These are phyloP conservation scores for Pichia sp. DNA, from an alignment of 1,139 yeast genomes.

Conservation along the genomic window DNA sequence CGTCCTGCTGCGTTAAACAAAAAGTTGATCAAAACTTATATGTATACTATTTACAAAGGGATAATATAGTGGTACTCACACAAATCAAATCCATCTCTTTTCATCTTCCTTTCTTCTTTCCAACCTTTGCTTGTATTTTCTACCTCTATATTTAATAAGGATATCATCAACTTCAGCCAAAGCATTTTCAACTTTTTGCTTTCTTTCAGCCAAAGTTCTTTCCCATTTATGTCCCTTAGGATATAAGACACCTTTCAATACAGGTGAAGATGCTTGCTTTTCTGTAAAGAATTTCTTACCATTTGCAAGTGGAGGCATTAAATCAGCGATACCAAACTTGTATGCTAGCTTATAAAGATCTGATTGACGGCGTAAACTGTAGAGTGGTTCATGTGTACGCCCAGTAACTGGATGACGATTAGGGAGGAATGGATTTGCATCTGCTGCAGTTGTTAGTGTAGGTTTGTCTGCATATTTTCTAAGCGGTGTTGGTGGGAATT, in stretches of 20 bases:
- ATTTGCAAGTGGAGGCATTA: slow-evolving; percentile 67
- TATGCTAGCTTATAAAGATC: slow-evolving; percentile 80
- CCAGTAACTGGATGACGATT: slow-evolving; percentile 80
- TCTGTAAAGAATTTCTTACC: slow-evolving; percentile 71
- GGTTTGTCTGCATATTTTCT: slow-evolving; percentile 58
- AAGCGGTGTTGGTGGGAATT: slow-evolving; percentile 83
- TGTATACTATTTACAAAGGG: background rate
- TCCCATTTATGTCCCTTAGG: slow-evolving; percentile 84
- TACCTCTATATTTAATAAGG: slow-evolving; percentile 58
- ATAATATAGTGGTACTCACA: background rate
- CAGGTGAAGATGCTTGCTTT: slow-evolving; percentile 61
- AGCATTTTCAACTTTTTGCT: slow-evolving; percentile 58
- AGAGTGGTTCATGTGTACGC: slow-evolving; percentile 68
- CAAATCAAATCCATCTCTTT: slow-evolving; percentile 39
- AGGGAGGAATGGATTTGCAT: slow-evolving; percentile 83
- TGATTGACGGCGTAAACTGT: slow-evolving; percentile 77
- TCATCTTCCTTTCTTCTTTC: slow-evolving; percentile 43
- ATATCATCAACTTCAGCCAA: slow-evolving; percentile 65
- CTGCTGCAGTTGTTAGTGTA: slow-evolving; percentile 54
- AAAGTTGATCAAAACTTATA: no score
- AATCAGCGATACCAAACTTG: slow-evolving; percentile 69
- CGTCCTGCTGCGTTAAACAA: no score
- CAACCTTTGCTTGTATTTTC: slow-evolving; percentile 49
- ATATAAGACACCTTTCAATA: slow-evolving; percentile 68
- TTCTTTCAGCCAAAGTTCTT: slow-evolving; percentile 55